Percentiles rank a stretch among this genome's conserved stretches.
phyloP scores from a whole-genome alignment of 257 asterid species.

The Przewalskia tangutica region DNA sequence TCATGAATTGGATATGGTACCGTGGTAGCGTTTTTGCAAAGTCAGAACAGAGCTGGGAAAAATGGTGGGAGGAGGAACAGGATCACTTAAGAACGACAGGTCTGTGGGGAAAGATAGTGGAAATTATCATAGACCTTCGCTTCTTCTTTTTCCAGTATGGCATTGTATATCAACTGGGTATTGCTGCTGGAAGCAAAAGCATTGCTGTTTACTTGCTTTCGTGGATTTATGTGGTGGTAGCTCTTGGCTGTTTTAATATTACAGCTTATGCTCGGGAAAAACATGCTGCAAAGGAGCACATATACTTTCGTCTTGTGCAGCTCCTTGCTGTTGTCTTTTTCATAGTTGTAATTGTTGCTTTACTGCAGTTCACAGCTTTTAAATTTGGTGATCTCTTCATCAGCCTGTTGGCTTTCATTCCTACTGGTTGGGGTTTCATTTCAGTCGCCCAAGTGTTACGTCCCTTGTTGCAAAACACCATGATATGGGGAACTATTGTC shows the following conservation, averaged over 20 bases:
- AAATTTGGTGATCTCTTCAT: conserved; percentile 65
- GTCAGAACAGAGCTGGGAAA: conserved; percentile 96
- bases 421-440: conserved; percentile 94
- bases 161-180: conserved; percentile 82
- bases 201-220: conserved; percentile 83
- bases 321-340: conserved; percentile 69
- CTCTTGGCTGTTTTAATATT: conserved; percentile 45
- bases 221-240: conserved; percentile 74
- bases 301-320: conserved; percentile 96
- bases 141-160: conserved; percentile 99
- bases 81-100: conserved; percentile 96
- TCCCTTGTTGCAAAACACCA: conserved; percentile 52
- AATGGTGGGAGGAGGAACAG: conserved; percentile 99
- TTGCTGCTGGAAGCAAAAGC: conserved; percentile 74
- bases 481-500: conserved; percentile 67
- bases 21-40: conserved; percentile 85
- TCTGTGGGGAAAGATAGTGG: conserved; percentile 73
- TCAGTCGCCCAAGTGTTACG: conserved; percentile 76
- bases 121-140: conserved; percentile 76
- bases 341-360: conserved; percentile 42
- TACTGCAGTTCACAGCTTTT: conserved; percentile 66
- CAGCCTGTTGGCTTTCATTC: conserved; percentile 82
- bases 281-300: conserved; percentile 90
- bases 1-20: conserved; percentile 95
- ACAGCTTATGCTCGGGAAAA: conserved; percentile 75